Conservation (phyloP, 768 basidiomycete species). For the Dentipellis sp. region DNA sequence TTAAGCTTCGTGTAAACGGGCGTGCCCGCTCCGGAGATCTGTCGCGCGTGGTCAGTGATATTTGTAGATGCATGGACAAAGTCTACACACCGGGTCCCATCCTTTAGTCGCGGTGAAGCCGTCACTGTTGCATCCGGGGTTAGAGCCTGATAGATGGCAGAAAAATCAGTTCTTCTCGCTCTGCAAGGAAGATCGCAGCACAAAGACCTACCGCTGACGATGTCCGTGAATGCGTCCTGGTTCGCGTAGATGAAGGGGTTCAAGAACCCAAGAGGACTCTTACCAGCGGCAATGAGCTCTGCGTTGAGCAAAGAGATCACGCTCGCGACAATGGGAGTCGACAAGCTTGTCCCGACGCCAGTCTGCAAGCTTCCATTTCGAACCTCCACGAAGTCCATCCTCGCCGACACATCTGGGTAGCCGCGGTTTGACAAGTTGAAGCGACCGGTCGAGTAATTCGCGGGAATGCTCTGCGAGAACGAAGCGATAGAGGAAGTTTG, state of each 20-base stretch:
- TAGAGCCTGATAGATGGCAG: not conserved
- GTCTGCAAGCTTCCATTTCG: slow-evolving; percentile 5
- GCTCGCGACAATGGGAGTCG: slow-evolving; percentile 25
- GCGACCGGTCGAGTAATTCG: slow-evolving; percentile 3
- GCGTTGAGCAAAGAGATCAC: slow-evolving; percentile 27
- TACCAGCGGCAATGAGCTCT: slow-evolving; percentile 20
- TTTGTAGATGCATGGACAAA: not conserved
- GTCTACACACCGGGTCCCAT: slow-evolving; percentile 22
- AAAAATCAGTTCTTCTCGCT: not conserved
- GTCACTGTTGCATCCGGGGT: slow-evolving; percentile 17
- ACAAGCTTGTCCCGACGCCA: slow-evolving; percentile 22
- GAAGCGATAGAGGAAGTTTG: slow-evolving; percentile 3
- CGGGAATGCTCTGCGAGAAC: slow-evolving; percentile 3
- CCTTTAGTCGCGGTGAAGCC: slow-evolving; percentile 22
- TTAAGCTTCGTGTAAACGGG: slow-evolving; percentile 47
- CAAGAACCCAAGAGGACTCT: slow-evolving; percentile 22
- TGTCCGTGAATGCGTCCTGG: slow-evolving; percentile 24
- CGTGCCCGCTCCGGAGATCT: slow-evolving; percentile 39
- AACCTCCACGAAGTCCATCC: not conserved
- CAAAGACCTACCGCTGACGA: slow-evolving; percentile 18
- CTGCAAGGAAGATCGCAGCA: not conserved
- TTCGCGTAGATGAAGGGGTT: slow-evolving; percentile 24
- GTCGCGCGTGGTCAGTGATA: not conserved
- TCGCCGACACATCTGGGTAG: slow-evolving; percentile 13
- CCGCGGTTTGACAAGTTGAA: slow-evolving; percentile 15